Base-by-base conservation (phyloP, 805 yeast species). In the Yarrowia porcina region DNA sequence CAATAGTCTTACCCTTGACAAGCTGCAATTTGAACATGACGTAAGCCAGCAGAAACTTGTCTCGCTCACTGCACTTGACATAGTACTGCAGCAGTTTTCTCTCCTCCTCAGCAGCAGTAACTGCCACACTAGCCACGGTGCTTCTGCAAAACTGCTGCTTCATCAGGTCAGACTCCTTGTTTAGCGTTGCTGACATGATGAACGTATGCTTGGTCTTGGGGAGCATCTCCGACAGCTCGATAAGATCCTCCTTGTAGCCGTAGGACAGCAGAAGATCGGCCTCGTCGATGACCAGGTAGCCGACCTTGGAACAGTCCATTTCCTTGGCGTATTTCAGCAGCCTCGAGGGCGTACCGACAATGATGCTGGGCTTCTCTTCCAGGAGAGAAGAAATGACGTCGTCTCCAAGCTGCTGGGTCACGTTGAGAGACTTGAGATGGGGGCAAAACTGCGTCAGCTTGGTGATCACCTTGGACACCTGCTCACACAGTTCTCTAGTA, bases 171-270 rank as follows among this genome's bases (percentile, higher is more conserved):
- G 93, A 83, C 66, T 93, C 97, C 45, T 90, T 96, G 71, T 85
- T 89, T 64, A 94, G 77, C 3, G 99, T 94, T 2, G 99, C 99
- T 75, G 96, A 89, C 98, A 94, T 94, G 68, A 94, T 77, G 75
- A 90, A 94, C 2, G 94, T 86, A 76, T 94, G 99, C 64, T 82
- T 84, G 66, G 88, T 87, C 71, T 85, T 86, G n/a, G 91, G 90
- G 66, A 92, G 76, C 66, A 75, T 82, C 25, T 80, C 78, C 9
- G 88, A 80, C 66, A 94, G 81, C 69, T 81, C 82, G 42, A 82
- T 77, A 66, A 93, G 79, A 75, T 94, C 99, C 9, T 90, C 96
- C 67, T 85, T 83, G 73, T 94, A 90, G 23, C 99, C 99, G 73
- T 89, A 94, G 1, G 96, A 87, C 57, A 90, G 76, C 50, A 94